Conservation (phyloP, 2,329 filamentous ascomycete genomes). For the Ophiostoma sp. region DNA sequence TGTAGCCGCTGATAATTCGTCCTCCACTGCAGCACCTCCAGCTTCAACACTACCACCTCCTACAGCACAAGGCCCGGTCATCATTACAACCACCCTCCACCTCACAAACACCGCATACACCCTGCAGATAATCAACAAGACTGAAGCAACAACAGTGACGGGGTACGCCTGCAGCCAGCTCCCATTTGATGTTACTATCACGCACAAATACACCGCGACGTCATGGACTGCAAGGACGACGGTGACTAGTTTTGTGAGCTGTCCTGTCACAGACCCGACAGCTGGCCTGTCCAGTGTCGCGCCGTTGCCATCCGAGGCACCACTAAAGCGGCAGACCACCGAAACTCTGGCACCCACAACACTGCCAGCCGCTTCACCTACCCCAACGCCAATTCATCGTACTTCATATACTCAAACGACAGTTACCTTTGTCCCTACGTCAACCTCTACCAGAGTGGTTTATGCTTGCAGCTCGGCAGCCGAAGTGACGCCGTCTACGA, state of each 20-base stretch:
- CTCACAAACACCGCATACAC: neutral
- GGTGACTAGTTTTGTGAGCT: neutral
- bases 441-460: neutral
- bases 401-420: neutral
- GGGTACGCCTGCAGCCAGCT: neutral
- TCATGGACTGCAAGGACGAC: neutral
- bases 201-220: neutral
- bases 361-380: neutral
- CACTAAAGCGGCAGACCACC: neutral
- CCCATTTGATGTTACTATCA: neutral
- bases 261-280: neutral
- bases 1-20: neutral
- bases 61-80: neutral
- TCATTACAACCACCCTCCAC: neutral
- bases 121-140: neutral
- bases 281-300: neutral
- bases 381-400: neutral
- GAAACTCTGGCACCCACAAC: neutral
- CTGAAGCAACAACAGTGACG: neutral
- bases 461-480: neutral
- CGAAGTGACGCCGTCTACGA: neutral
- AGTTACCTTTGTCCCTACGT: neutral
- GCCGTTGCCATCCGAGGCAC: neutral
- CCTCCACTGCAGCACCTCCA: neutral
- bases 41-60: neutral